Evolutionary conservation across 2,329 filamentous ascomycete genomes (phyloP).

Genomic region (Neopestalotiopsis rosae): DNA sequence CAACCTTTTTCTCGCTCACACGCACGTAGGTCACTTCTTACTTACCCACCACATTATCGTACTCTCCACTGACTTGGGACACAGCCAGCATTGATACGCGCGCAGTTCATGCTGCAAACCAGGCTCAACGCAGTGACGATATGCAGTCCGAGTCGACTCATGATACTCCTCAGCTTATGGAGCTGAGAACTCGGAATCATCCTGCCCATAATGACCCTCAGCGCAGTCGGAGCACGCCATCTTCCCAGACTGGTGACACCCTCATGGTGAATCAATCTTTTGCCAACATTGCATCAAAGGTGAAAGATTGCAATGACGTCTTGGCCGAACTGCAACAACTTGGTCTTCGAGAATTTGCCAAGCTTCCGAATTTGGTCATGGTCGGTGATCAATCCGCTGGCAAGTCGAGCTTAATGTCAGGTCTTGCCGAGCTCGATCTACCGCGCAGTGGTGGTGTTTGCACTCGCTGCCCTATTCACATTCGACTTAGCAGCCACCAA

Average conservation of each 20-base stretch:
- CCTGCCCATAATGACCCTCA: background rate
- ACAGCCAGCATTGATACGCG: slow-evolving; percentile 20
- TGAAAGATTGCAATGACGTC: slow-evolving; percentile 69
- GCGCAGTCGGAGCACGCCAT: slow-evolving; percentile 8
- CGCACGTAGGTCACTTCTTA: slow-evolving; percentile 18
- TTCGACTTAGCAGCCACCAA: slow-evolving; percentile 66
- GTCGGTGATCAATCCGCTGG: slow-evolving; percentile 87
- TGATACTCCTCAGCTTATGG: slow-evolving; percentile 17
- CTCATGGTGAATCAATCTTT: slow-evolving; percentile 42
- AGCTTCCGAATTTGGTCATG: slow-evolving; percentile 79
- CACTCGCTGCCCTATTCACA: slow-evolving; percentile 81
- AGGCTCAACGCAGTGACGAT: slow-evolving; percentile 4
- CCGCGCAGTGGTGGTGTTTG: slow-evolving; percentile 61
- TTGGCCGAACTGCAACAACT: slow-evolving; percentile 73
- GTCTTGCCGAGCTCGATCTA: slow-evolving; percentile 62
- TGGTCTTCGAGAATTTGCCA: slow-evolving; percentile 69
- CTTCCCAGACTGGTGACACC: slow-evolving; percentile 32
- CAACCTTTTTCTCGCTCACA: slow-evolving; percentile 18
- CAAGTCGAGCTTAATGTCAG: slow-evolving; percentile 67
- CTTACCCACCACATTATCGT: background rate
- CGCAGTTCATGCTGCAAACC: background rate
- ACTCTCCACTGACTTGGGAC: background rate
- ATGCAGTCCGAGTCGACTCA: slow-evolving; percentile 11
- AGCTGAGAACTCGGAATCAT: slow-evolving; percentile 2
- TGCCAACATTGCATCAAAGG: slow-evolving; percentile 63